These are phyloP conservation scores for Fistulifera pelliculosa DNA, from an alignment of 108 stramenopile species.

Conservation along the genomic window DNA sequence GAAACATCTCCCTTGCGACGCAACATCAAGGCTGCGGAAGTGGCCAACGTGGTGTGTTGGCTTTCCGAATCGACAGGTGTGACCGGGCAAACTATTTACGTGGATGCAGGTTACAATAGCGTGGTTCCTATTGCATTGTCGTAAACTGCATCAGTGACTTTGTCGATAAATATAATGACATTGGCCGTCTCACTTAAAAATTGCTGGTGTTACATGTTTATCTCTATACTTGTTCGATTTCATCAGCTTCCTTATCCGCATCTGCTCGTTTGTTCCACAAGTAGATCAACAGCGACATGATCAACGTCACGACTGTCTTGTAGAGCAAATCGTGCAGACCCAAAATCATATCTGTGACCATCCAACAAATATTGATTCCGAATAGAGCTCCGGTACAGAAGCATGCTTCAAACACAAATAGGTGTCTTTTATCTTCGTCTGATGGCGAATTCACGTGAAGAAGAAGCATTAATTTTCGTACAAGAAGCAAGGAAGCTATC, in stretches of 20 bases:
- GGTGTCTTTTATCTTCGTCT: too few relatives aligned
- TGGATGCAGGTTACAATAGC: slow-evolving; percentile 50
- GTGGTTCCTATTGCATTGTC: slow-evolving; percentile 11
- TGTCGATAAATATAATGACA: not conserved
- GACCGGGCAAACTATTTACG: slow-evolving; percentile 50
- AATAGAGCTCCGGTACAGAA: slow-evolving; percentile 5
- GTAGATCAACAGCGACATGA: not conserved
- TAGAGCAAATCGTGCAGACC: not conserved
- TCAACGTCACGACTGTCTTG: not conserved
- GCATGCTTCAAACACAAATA: slow-evolving; percentile 4
- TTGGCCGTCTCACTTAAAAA: not conserved
- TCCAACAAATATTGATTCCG: slow-evolving; percentile 11
- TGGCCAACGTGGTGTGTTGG: slow-evolving; percentile 31
- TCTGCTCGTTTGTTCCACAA: too few relatives aligned
- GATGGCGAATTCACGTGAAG: too few relatives aligned
- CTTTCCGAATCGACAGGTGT: slow-evolving; percentile 33
- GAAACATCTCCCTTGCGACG: slow-evolving; percentile 25
- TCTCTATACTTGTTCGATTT: too few relatives aligned
- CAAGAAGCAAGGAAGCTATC: too few relatives aligned
- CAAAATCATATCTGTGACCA: slow-evolving; percentile 7
- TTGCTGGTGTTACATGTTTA: not conserved
- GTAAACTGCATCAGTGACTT: not conserved
- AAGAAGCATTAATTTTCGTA: too few relatives aligned
- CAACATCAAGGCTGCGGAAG: slow-evolving; percentile 35
- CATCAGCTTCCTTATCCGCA: too few relatives aligned